These are phyloP conservation scores for Pharus latifolius DNA, from an alignment of 176 grass and related monocot species.

Conservation along the genomic window DNA sequence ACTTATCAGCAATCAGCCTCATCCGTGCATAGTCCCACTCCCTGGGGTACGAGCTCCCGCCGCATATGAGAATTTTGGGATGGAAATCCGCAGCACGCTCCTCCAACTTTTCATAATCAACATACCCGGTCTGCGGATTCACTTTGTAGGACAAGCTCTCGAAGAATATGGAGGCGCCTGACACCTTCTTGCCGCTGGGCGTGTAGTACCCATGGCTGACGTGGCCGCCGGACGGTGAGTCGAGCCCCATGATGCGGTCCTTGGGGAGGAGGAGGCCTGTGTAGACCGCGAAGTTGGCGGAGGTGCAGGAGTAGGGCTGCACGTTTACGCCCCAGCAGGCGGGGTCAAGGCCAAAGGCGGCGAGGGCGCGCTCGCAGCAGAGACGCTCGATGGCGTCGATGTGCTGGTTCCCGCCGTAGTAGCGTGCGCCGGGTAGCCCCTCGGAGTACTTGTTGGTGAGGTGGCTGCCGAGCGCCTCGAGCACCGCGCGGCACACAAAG, in stretches of 20 bases:
- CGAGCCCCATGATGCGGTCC: slow-evolving; percentile 94
- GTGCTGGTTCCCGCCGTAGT: slow-evolving; percentile 86
- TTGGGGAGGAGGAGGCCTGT: slow-evolving; percentile 73
- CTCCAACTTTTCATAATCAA: slow-evolving; percentile 94
- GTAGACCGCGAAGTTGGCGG: slow-evolving; percentile 88
- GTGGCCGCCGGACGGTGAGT: slow-evolving; percentile 87
- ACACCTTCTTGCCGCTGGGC: slow-evolving; percentile 85
- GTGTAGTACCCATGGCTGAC: slow-evolving; percentile 94
- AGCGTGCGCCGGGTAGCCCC: slow-evolving; percentile 62
- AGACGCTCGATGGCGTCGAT: slow-evolving; percentile 87
- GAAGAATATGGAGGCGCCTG: slow-evolving; percentile 91
- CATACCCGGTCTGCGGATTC: slow-evolving; percentile 76
- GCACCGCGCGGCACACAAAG: slow-evolving; percentile 90
- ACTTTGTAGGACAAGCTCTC: slow-evolving; percentile 97
- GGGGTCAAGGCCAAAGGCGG: slow-evolving; percentile 63
- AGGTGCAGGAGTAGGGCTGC: slow-evolving; percentile 92
- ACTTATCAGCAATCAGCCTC: slow-evolving; percentile 80
- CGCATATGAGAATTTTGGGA: slow-evolving; percentile 93
- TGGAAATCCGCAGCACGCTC: slow-evolving; percentile 85
- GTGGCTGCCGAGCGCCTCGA: slow-evolving; percentile 92
- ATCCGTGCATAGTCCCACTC: slow-evolving; percentile 87
- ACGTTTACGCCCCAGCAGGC: slow-evolving; percentile 85
- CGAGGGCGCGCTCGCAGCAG: slow-evolving; percentile 59
- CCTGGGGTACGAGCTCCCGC: slow-evolving; percentile 89
- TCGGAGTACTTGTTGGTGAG: slow-evolving; percentile 99